Base-by-base conservation (phyloP, 768 basidiomycete species). In the Leccinum obscurum region DNA sequence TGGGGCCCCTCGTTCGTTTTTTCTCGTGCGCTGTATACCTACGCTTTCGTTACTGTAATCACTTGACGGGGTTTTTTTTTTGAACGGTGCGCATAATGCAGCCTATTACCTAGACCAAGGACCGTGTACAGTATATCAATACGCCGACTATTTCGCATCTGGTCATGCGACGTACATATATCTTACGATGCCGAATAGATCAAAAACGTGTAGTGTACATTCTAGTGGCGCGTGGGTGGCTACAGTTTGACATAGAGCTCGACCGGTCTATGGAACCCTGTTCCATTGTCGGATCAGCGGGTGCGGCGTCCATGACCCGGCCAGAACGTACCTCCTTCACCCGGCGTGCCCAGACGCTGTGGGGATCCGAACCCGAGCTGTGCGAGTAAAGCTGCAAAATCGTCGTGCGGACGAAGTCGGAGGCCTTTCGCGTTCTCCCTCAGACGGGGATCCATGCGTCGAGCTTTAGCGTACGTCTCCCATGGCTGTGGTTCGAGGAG, bases 401-500 rank as follows among this genome's bases (percentile, higher is more conserved):
- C 82, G 17, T 84, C 81, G 0, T 83, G 80, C 0, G 92, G 91
- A 0, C 86, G 84, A 34, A 91, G 69, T 53, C 77, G 68, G 9
- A 95, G 74, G 6, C 64, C 72, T 49, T 80, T 82, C 0, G 80
- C 85, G 53, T 83, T 89, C 51, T 88, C 84, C 68, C 81, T 85
- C 49, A 94, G 74, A 60, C 65, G 80, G 79, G 81, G 75, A 66
- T 86, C 78, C 84, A 88, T 85, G 13, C 88, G 82, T 60, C 79
- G 86, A 0, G 90, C 90, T 67, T 93, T 92, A 13, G 78, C 80
- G 66, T 97, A 97, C 0, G 88, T 87, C 4, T 88, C 86, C 91
- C 92, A 95, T 14, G 84, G 79, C 68, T 97, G 94, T 0, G 92
- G 87, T 69, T 97, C 94, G 2, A 97, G 77, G 1, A 95, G 68